Percentiles rank a stretch among this genome's conserved stretches.
Conservation (phyloP, 345 rosid genomes). For the Dipteronia sinensis region DNA sequence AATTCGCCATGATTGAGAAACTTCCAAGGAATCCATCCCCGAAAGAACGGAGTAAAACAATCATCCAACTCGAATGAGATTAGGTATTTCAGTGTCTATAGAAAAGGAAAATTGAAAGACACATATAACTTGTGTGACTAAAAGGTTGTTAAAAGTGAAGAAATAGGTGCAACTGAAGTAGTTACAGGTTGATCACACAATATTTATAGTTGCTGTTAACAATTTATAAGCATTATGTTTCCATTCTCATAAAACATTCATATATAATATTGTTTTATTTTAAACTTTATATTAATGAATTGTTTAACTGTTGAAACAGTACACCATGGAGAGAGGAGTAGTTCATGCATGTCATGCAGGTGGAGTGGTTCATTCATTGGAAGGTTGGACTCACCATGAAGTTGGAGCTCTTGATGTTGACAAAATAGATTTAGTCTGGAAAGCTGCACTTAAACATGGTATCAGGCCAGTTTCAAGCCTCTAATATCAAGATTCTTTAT, state of each 20-base stretch:
- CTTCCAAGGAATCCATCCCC: too few species aligned
- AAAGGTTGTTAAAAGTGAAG: slow-evolving; percentile 6
- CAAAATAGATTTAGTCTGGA: slow-evolving; percentile 87
- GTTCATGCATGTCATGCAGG: slow-evolving; percentile 99
- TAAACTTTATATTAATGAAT: neutral
- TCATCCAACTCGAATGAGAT: too few species aligned
- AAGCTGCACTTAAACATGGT: slow-evolving; percentile 86
- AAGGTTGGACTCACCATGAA: slow-evolving; percentile 95
- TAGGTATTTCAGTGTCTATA: too few species aligned
- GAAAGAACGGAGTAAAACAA: too few species aligned
- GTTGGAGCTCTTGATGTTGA: slow-evolving; percentile 92
- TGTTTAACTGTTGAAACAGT: slow-evolving; percentile 49
- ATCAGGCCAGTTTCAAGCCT: slow-evolving; percentile 50
- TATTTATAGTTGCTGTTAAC: neutral
- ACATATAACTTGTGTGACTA: neutral
- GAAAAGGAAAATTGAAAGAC: neutral
- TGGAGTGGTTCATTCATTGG: slow-evolving; percentile 83
- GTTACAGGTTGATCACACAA: slow-evolving; percentile 3
- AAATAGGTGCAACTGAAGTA: neutral
- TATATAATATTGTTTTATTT: too few species aligned
- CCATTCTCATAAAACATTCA: too few species aligned
- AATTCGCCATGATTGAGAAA: too few species aligned
- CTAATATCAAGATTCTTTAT: neutral
- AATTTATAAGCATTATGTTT: neutral
- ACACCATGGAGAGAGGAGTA: slow-evolving; percentile 94